A percentile compares a stretch with the other conserved stretches of the same genome.
These are phyloP conservation scores for Pleoardoris graminearum DNA, from an alignment of 2,329 filamentous ascomycete genomes.

Conservation along the genomic window DNA sequence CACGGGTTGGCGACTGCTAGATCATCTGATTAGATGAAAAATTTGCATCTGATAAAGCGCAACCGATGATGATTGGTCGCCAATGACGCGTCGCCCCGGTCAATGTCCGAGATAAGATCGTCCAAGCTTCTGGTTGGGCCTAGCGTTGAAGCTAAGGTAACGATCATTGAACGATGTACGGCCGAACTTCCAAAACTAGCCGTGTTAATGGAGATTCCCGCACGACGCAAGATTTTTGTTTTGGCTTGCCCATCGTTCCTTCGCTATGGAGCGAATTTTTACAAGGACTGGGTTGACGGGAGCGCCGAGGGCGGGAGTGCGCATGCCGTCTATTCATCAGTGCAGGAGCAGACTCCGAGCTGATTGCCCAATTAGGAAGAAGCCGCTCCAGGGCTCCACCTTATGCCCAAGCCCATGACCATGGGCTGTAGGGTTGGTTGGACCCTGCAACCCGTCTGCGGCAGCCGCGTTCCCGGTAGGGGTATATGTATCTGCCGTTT, in stretches of 20 bases:
- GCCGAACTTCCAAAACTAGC: background rate
- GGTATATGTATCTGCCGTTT: conserved; percentile 18
- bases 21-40: conserved; percentile 17
- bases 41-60: conserved; percentile 15
- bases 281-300: background rate
- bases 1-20: background rate
- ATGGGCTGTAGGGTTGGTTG: background rate
- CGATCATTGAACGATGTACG: background rate
- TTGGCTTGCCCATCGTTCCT: background rate
- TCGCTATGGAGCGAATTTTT: background rate
- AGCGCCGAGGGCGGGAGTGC: conserved; percentile 1
- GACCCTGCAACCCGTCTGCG: background rate
- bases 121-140: background rate
- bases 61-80: conserved; percentile 2
- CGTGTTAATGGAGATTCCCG: background rate
- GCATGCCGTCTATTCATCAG: background rate
- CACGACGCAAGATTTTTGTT: conserved; percentile 1
- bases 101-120: conserved; percentile 3
- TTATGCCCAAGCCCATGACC: background rate
- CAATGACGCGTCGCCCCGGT: background rate
- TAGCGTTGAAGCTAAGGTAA: background rate
- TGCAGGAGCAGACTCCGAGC: background rate
- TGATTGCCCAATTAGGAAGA: background rate
- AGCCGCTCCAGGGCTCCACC: background rate
- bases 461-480: background rate